A percentile compares a stretch with the other conserved stretches of the same genome.
Evolutionary conservation across 2,329 filamentous ascomycete genomes (phyloP).

Genomic region (Cercospora zeina): DNA sequence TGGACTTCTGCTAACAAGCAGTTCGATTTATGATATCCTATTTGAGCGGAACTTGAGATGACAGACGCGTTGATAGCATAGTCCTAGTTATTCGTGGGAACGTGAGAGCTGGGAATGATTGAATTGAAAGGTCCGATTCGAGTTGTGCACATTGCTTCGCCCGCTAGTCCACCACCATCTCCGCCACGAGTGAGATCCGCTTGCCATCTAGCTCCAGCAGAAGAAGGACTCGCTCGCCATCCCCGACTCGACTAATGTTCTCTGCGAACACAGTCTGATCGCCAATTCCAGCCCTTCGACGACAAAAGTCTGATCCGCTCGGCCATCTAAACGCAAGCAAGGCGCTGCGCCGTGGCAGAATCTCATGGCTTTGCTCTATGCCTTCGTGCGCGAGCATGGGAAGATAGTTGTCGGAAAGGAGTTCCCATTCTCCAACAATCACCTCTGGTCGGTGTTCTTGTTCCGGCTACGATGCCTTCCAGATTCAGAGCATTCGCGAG

Average conservation of each 20-base stretch:
- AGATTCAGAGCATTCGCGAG: neutral
- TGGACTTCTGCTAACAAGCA: neutral
- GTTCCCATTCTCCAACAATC: neutral
- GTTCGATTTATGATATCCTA: neutral
- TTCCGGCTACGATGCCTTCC: constrained; percentile 1
- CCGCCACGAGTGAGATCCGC: neutral
- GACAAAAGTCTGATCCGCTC: constrained; percentile 16
- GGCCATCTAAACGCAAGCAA: constrained; percentile 5
- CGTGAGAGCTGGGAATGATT: no score
- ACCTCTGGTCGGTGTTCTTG: neutral
- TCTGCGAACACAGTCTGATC: constrained; percentile 17
- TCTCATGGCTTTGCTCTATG: constrained; percentile 9
- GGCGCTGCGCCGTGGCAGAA: constrained; percentile 2
- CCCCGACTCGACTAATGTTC: neutral
- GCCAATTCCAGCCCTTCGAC: constrained; percentile 22
- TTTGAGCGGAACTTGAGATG: neutral
- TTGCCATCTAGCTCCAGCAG: neutral
- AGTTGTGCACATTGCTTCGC: no score
- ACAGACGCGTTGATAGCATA: no score
- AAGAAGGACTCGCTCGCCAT: neutral
- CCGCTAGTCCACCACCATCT: no score
- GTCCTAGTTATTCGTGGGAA: no score
- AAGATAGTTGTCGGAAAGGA: neutral
- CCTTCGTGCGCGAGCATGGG: constrained; percentile 21
- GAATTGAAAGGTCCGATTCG: no score